Percentiles rank a stretch among this genome's conserved stretches.
Evolutionary conservation across 129 eudicot genomes (phyloP).

Genomic region (carrot (Daucus carota)): DH1_v3.0 NC_030381.2:25531001-25531500

Average conservation of each 20-base stretch:
- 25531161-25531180: too few species aligned
- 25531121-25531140: too few species aligned
- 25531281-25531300: not conserved
- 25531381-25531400: not conserved
- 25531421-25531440: not conserved
- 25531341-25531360: not conserved
- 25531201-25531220: too few species aligned
- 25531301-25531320: not conserved
- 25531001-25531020: too few species aligned
- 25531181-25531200: too few species aligned
- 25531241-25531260: not conserved
- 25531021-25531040: too few species aligned
- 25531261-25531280: not conserved
- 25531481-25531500: conserved; percentile 66
- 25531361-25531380: not conserved
- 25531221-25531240: not conserved
- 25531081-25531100: too few species aligned
- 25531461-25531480: conserved; percentile 69
- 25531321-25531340: not conserved
- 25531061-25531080: too few species aligned
- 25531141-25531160: too few species aligned
- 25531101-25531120: too few species aligned
- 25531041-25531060: too few species aligned
- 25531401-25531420: not conserved
- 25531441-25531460: conserved; percentile 60